phyloP scores from a whole-genome alignment of 441 rosid species.

The Erodium chrysanthum region DNA sequence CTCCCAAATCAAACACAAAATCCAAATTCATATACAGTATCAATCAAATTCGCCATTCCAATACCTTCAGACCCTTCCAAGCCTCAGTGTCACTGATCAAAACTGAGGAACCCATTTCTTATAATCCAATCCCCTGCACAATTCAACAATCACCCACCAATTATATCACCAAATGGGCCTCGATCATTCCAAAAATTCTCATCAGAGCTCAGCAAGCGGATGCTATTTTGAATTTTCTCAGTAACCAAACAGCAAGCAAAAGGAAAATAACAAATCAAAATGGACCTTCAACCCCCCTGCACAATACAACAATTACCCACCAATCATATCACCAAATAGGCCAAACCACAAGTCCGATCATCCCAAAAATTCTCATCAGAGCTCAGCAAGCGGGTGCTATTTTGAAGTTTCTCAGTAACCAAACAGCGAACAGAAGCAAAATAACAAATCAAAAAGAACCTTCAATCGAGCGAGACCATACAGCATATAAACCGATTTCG shows the following conservation, averaged over 20 bases:
- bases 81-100: not conserved
- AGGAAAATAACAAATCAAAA: not conserved
- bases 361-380: not conserved
- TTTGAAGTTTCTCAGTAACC: not conserved
- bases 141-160: not conserved
- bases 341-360: not conserved
- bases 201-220: not conserved
- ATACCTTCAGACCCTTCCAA: conserved; percentile 6
- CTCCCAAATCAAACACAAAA: not conserved
- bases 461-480: not conserved
- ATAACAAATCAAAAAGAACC: not conserved
- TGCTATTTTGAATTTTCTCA: not conserved
- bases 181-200: not conserved
- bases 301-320: not conserved
- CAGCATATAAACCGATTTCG: not conserved
- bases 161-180: not conserved
- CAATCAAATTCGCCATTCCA: not conserved
- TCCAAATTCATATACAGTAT: not conserved
- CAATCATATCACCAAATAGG: not conserved
- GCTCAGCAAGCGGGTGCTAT: not conserved
- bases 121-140: not conserved
- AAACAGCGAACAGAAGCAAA: not conserved
- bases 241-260: not conserved
- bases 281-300: not conserved
- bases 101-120: not conserved